These are phyloP conservation scores for Globisporangium paroecandrum DNA, from an alignment of 352 stramenopile genomes.

Conservation along the genomic window DNA sequence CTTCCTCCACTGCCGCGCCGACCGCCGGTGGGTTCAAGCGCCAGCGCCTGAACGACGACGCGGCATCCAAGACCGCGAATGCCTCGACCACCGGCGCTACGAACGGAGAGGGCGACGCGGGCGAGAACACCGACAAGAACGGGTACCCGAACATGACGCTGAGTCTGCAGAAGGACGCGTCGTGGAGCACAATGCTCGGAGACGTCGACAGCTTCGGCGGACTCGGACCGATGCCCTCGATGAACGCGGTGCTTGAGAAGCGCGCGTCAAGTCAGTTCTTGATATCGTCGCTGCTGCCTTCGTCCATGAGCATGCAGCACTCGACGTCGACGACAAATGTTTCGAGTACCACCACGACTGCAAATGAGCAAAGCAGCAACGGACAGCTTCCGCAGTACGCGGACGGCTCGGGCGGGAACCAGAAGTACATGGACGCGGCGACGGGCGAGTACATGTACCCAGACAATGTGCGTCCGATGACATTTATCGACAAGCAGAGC, in stretches of 20 bases:
- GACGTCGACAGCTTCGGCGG: slow-evolving; percentile 64
- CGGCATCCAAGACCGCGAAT: slow-evolving; percentile 23
- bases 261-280: slow-evolving; percentile 74
- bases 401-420: slow-evolving; percentile 64
- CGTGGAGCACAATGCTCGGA: slow-evolving; percentile 63
- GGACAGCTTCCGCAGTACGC: slow-evolving; percentile 28
- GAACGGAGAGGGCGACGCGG: slow-evolving; percentile 1
- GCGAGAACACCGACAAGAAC: slow-evolving; percentile 21
- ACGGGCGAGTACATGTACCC: slow-evolving; percentile 86
- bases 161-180: slow-evolving; percentile 68
- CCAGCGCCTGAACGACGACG: slow-evolving; percentile 47
- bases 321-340: slow-evolving; percentile 10
- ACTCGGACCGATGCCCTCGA: slow-evolving; percentile 63
- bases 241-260: slow-evolving; percentile 69
- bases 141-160: slow-evolving; percentile 47
- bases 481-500: slow-evolving; percentile 77
- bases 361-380: slow-evolving; percentile 23
- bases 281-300: slow-evolving; percentile 65
- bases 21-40: slow-evolving; percentile 37
- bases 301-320: slow-evolving; percentile 16
- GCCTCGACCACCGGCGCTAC: background rate
- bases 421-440: slow-evolving; percentile 58
- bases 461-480: slow-evolving; percentile 82
- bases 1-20: background rate
- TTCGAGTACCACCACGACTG: slow-evolving; percentile 7